Evolutionary conservation across 306 rosid species (phyloP).

Genomic region (Cotoneaster glaucophyllus): DNA sequence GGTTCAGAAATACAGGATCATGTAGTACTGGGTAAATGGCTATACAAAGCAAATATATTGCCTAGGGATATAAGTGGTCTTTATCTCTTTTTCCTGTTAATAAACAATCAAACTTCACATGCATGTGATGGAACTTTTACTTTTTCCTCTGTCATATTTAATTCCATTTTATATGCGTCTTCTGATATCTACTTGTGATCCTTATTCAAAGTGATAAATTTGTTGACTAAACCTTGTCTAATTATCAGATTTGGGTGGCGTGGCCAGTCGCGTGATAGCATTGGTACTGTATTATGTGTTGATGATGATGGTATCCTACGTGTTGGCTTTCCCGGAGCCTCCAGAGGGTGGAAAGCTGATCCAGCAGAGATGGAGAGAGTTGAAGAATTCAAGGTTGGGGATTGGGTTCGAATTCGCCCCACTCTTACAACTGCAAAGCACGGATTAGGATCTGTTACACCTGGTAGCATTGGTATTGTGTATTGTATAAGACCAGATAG

Average conservation of each 20-base stretch:
- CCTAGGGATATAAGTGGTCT: neutral
- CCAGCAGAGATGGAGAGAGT: constrained; percentile 99
- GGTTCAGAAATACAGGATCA: neutral
- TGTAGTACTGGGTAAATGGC: neutral
- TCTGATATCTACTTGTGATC: neutral
- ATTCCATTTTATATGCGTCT: neutral
- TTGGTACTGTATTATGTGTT: constrained; percentile 94
- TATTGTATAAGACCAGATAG: constrained; percentile 96
- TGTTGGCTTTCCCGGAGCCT: constrained; percentile 99
- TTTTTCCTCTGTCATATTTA: neutral
- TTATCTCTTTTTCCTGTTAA: neutral
- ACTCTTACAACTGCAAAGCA: constrained; percentile 94
- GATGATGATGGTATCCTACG: constrained; percentile 97
- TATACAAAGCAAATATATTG: neutral
- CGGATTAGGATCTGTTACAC: constrained; percentile 95
- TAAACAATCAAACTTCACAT: neutral
- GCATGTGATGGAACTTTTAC: neutral
- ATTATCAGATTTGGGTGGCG: constrained; percentile 97
- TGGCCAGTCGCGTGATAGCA: constrained; percentile 93
- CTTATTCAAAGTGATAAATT: neutral
- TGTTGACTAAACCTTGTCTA: neutral
- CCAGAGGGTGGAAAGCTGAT: constrained; percentile 99
- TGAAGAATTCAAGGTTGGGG: constrained; percentile 96
- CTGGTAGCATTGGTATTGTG: constrained; percentile 97
- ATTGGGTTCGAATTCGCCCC: constrained; percentile 98